Percentiles rank a stretch among this genome's conserved stretches.
Evolutionary conservation across 257 asterid genomes (phyloP).

Genomic region (Verbascum thapsus): DNA sequence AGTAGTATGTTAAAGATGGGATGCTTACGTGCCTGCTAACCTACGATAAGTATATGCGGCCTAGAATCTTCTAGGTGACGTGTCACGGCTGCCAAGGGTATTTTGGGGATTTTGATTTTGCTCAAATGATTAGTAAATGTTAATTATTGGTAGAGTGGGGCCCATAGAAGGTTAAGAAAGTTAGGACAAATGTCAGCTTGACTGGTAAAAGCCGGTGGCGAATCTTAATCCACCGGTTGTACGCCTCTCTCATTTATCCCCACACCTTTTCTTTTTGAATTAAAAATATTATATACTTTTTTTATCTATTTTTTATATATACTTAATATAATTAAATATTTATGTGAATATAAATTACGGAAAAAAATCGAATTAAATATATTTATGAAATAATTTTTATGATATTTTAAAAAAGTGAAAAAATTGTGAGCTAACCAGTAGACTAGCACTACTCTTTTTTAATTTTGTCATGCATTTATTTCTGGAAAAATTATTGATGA

Average conservation of each 20-base stretch:
- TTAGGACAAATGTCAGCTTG: slow-evolving; percentile 18
- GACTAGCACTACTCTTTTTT: no score
- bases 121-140: slow-evolving; percentile 9
- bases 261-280: neutral
- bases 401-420: no score
- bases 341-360: no score
- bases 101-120: slow-evolving; percentile 4
- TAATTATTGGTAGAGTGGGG: slow-evolving; percentile 16
- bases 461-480: no score
- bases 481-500: no score
- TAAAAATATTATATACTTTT: no score
- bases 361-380: no score
- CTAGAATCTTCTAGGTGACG: neutral
- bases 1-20: neutral
- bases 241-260: slow-evolving; percentile 13
- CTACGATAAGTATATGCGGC: neutral
- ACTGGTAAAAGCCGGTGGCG: slow-evolving; percentile 8
- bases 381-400: no score
- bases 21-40: slow-evolving; percentile 17
- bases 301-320: no score
- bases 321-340: no score
- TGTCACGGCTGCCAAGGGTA: neutral
- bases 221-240: slow-evolving; percentile 29
- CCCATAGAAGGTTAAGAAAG: neutral
- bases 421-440: no score